Evolutionary conservation across 176 grass and related monocot genomes (phyloP).

Genomic region (Microstegium vimineum): DNA sequence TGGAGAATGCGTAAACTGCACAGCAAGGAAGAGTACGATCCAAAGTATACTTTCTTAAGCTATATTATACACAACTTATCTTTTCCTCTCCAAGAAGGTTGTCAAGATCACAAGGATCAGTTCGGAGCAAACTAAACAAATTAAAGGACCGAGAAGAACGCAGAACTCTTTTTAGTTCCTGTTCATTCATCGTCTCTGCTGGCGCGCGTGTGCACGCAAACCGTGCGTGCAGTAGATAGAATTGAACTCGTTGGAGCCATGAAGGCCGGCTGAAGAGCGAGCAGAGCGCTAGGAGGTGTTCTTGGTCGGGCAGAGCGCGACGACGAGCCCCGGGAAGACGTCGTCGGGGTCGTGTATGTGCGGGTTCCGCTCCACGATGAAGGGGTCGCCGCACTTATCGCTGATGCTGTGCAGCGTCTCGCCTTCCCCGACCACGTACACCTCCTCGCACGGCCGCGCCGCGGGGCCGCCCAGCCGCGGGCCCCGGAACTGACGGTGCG

Average conservation of each 20-base stretch:
- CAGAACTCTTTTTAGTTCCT: background rate
- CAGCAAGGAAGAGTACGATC: background rate
- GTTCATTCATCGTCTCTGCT: background rate
- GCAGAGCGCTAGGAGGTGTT: conserved; percentile 10
- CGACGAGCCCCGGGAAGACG: conserved; percentile 92
- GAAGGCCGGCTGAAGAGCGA: no score
- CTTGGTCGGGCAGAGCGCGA: conserved; percentile 68
- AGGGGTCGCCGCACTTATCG: conserved; percentile 88
- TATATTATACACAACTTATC: background rate
- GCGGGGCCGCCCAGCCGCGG: conserved; percentile 33
- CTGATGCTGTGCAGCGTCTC: conserved; percentile 94
- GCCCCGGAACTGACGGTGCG: background rate
- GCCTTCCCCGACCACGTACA: conserved; percentile 84
- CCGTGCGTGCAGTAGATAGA: background rate
- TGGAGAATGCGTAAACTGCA: background rate
- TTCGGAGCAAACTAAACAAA: background rate
- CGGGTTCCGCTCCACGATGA: conserved; percentile 95
- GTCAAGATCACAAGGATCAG: background rate
- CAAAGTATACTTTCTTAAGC: background rate
- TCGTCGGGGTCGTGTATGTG: conserved; percentile 98
- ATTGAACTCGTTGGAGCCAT: background rate
- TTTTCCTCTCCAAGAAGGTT: background rate
- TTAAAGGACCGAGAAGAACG: background rate
- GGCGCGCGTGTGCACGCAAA: background rate
- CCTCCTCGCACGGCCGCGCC: conserved; percentile 67